Base-by-base conservation (phyloP, 805 yeast species). In the Metschnikowia lunata region DNA sequence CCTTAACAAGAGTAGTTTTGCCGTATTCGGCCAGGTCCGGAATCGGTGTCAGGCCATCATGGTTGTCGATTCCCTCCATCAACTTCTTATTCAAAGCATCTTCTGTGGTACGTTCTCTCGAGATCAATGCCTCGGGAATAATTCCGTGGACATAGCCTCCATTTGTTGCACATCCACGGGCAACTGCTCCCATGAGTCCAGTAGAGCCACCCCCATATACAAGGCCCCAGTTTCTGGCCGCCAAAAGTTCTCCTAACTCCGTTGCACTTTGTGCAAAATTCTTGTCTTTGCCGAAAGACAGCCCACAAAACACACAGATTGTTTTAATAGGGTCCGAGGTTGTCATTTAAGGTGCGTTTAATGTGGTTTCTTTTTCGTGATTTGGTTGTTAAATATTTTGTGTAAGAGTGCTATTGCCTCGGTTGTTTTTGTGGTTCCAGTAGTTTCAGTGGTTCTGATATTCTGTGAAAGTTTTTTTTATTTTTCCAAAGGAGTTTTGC, bases 171-270 rank as follows among this genome's bases (percentile, higher is more conserved):
- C 82, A 76, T 1, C 85, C 75, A 43, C 77, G 73, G 8, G 91
- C 90, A 45, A 86, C 79, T 4, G 78, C 72, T 9, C 93, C 93
- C 90, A 86, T 86, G 40, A 86, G 61, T 4, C 93, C 91, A 1
- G 89, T 84, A 30, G 91, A 82, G 15, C 96, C 96, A 33, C 96
- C 96, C 37, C 96, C 96, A 57, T 88, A 88, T 8, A 88, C 91
- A 34, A 88, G 67, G 3, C 88, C 88, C 82, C 88, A 86, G 43
- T 76, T 71, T 41, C 71, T 69, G 15, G 62, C 54, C 23, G 88
- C 85, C 49, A 88, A 62, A 27, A 72, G 55, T 39, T 66, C 53
- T 23, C 95, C 96, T 35, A 88, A 67, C 26, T 72, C 61, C n/a
- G 67, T 52, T 1, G 95, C 90, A 29, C 69, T 69, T 2, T 66